Base-by-base conservation (phyloP, 768 basidiomycete genomes). In the Hygrophorus pudorinus region DNA sequence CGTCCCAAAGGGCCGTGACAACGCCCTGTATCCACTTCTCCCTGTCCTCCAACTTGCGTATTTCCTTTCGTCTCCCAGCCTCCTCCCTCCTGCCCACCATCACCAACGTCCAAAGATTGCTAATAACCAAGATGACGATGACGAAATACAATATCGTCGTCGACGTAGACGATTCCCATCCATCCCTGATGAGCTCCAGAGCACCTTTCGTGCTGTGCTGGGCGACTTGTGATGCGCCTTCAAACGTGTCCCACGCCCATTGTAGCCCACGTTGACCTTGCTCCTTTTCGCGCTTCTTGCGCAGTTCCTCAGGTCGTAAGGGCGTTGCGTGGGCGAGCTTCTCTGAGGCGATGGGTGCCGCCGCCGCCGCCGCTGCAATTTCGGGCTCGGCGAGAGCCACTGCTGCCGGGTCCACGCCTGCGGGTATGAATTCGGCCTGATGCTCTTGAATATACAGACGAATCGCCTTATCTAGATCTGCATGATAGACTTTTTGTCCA, bases 191-290 rank as follows among this genome's bases (percentile, higher is more conserved):
- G 34, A 91, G 78, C 65, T 89, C 88, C 48, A 89, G 56, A 18
- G 84, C 82, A 14, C 78, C 85, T 37, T 62, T 68, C 34, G 84
- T 75, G 48, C 83, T 86, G 56, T 78, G 76, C 54, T 64, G 67
- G 24, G 77, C 86, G 48, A 91, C 87, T 50, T 74, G 70, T 48
- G 66, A 72, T 1, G 88, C 81, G 8, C 85, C 88, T 24, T 80
- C 81, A 59, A 86, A 73, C 38, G 88, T 91, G 51, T 91, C 88
- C 65, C 78, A 85, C 2, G 87, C 87, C 88, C 88, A 91, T 54
- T 91, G 88, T 50, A 89, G 63, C 0, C 79, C 79, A 13, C 85
- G 81, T 46, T 69, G 73, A 48, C 80, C 78, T 12, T 81, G 76
- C 57, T 85, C 79, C 44, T 71, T 67, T 58, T 83, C 82, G 42